A percentile compares a stretch with the other conserved stretches of the same genome.
Evolutionary conservation across 192 early-diverging fungal genomes (phyloP).

Genomic region (Phycomyces blakesleeanus): DNA sequence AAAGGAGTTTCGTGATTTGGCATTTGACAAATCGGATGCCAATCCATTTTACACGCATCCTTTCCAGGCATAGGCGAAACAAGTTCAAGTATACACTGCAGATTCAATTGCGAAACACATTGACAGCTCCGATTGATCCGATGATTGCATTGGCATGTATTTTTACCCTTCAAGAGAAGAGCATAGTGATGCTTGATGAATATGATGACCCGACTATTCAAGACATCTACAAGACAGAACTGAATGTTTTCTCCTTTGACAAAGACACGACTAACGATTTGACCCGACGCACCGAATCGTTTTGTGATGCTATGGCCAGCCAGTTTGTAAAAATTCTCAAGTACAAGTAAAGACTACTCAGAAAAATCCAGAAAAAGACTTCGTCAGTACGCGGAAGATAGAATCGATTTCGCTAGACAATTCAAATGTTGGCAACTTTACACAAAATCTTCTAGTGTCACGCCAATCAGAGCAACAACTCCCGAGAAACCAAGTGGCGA

Average conservation of each 20-base stretch:
- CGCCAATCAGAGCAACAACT: background rate
- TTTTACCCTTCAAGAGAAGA: background rate
- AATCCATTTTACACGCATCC: constrained; percentile 1
- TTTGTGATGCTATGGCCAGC: constrained; percentile 1
- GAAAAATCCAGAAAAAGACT: background rate
- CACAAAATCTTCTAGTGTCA: background rate
- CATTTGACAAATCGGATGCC: background rate
- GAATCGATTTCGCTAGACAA: background rate
- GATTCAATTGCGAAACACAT: constrained; percentile 3
- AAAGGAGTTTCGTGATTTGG: background rate
- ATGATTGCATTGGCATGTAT: background rate
- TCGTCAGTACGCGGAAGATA: background rate
- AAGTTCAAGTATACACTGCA: background rate
- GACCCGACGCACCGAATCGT: background rate
- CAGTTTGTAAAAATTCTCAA: background rate
- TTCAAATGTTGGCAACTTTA: background rate
- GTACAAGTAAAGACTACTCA: background rate
- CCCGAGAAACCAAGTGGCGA: background rate
- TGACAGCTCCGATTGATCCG: constrained; percentile 2
- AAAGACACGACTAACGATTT: background rate
- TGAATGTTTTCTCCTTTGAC: background rate
- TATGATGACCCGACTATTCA: background rate
- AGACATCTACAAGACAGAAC: background rate
- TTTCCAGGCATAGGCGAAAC: constrained; percentile 2
- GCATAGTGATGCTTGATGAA: background rate